These are phyloP conservation scores for Triangularia setosa DNA, from an alignment of 2,329 filamentous ascomycete species.

Conservation along the genomic window DNA sequence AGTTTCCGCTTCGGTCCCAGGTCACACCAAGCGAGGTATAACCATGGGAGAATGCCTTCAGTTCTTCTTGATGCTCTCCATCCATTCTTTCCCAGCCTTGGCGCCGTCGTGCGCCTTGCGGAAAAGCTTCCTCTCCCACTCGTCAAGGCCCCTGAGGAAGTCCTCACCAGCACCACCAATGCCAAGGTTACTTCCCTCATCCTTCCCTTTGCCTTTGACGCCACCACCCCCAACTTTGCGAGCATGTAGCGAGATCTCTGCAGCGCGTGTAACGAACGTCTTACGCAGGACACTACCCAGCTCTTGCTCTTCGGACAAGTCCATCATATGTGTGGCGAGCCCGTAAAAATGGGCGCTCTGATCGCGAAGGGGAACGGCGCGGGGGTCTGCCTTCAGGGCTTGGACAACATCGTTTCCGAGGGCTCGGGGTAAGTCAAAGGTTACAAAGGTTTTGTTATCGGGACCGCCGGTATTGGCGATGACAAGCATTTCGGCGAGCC, in stretches of 20 bases:
- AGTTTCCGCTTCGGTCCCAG: too few relatives aligned
- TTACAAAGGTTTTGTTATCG: constrained; percentile 58
- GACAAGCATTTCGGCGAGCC: constrained; percentile 92
- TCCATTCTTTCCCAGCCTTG: constrained; percentile 67
- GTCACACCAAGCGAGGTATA: too few relatives aligned
- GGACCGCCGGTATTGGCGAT: constrained; percentile 51
- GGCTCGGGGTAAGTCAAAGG: constrained; percentile 75
- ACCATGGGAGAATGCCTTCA: too few relatives aligned
- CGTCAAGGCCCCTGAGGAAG: constrained; percentile 83
- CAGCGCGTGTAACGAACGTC: constrained; percentile 77
- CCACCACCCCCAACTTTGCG: constrained; percentile 70
- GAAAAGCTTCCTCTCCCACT: constrained; percentile 79
- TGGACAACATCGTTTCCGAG: constrained; percentile 78
- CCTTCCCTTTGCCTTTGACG: constrained; percentile 43
- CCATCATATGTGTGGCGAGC: constrained; percentile 78
- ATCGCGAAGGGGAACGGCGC: constrained; percentile 76
- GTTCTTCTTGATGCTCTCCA: constrained; percentile 41
- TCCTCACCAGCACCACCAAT: constrained; percentile 66
- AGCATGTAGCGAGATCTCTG: constrained; percentile 83
- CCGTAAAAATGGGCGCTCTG: constrained; percentile 86
- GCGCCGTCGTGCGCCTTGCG: constrained; percentile 69
- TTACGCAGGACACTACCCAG: constrained; percentile 71
- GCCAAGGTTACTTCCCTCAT: constrained; percentile 57
- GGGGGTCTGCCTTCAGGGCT: constrained; percentile 85
- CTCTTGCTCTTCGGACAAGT: constrained; percentile 78